Evolutionary conservation across 306 rosid species (phyloP).

Genomic region (Arachis stenosperma): DNA sequence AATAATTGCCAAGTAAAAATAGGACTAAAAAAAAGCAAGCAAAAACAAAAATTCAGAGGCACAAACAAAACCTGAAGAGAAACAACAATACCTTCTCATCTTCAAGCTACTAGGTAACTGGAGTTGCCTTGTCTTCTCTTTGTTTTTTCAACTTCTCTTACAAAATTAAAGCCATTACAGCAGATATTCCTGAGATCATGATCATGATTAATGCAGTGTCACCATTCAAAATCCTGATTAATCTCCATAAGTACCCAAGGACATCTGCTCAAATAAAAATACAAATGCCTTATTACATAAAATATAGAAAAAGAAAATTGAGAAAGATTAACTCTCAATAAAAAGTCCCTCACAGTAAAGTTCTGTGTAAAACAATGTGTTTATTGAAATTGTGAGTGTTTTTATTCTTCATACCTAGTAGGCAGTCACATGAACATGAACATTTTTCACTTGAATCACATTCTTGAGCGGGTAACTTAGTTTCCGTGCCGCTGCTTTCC

Average conservation of each 20-base stretch:
- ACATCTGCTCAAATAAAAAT: not conserved
- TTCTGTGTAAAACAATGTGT: not conserved
- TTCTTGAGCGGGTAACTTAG: not conserved
- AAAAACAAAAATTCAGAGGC: not conserved
- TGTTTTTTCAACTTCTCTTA: not conserved
- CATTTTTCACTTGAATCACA: not conserved
- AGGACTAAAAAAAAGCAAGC: not conserved
- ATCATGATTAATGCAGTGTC: not conserved
- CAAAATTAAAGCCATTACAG: not conserved
- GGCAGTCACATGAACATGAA: not conserved
- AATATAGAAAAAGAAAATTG: too few relatives aligned
- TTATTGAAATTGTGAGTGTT: not conserved
- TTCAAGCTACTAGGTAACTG: not conserved
- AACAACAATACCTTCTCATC: not conserved
- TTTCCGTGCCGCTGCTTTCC: not conserved
- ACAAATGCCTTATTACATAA: not conserved
- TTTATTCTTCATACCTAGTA: not conserved
- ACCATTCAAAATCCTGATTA: not conserved
- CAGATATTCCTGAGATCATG: not conserved
- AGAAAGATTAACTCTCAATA: not conserved
- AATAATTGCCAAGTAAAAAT: too few relatives aligned
- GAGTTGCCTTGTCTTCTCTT: not conserved
- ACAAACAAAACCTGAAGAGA: not conserved
- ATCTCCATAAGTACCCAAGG: not conserved
- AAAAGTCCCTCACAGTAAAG: not conserved